Percentiles rank a stretch among this genome's conserved stretches.
Evolutionary conservation across 192 early-diverging fungal genomes (phyloP).

Genomic region (Jimgerdemannia flammicorona): DNA sequence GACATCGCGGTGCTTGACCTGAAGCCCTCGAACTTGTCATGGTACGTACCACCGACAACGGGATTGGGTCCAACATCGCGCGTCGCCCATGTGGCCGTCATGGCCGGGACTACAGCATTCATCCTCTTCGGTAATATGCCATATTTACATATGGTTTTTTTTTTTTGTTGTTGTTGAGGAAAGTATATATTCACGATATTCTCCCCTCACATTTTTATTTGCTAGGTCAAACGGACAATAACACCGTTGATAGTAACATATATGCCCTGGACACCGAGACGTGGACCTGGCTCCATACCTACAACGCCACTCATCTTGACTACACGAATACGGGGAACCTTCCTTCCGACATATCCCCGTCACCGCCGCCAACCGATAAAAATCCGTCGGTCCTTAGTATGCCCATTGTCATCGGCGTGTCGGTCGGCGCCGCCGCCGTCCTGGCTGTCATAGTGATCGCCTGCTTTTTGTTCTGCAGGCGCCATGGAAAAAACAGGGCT

Average conservation of each 20-base stretch:
- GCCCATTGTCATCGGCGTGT: too few relatives aligned
- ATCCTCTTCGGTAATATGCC: constrained; percentile 3
- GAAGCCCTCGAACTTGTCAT: constrained; percentile 1
- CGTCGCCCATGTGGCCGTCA: constrained; percentile 6
- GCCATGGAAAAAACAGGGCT: too few relatives aligned
- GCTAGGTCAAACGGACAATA: constrained; percentile 11
- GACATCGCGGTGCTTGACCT: constrained; percentile 8
- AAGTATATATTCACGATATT: background rate
- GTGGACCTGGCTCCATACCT: background rate
- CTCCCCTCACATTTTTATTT: background rate
- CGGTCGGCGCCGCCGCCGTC: too few relatives aligned
- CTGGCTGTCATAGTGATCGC: too few relatives aligned
- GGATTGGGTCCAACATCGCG: constrained; percentile 3
- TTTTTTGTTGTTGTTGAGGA: background rate
- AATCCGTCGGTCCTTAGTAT: too few relatives aligned
- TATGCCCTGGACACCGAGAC: constrained; percentile 1
- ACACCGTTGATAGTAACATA: constrained; percentile 8
- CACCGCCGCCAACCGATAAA: too few relatives aligned
- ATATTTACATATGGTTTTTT: background rate
- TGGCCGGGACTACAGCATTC: constrained; percentile 10
- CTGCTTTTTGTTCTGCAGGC: too few relatives aligned
- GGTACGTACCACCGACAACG: constrained; percentile 7
- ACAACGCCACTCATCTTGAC: background rate
- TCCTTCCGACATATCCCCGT: too few relatives aligned
- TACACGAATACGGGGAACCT: background rate